Conservation (phyloP, 805 yeast species). For the Barnettozyma pratensis region DNA sequence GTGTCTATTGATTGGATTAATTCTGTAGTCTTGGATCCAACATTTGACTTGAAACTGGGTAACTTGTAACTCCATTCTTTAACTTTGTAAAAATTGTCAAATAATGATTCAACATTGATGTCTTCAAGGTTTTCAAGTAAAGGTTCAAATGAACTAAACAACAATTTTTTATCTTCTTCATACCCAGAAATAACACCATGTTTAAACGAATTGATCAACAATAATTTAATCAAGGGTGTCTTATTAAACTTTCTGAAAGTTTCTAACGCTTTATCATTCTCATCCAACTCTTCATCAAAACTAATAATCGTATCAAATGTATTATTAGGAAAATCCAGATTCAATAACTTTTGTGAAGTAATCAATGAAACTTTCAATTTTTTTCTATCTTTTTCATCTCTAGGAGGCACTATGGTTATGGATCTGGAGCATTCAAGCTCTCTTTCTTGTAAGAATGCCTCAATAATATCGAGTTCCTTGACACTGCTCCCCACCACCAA, state of each 20-base stretch:
- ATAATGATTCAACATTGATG: not conserved
- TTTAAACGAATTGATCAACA: conserved; percentile 41
- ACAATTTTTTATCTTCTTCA: not conserved
- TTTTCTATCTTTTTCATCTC: conserved; percentile 34
- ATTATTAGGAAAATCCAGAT: conserved; percentile 24
- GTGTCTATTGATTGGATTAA: conserved; percentile 7
- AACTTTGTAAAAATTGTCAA: not conserved
- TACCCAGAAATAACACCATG: conserved; percentile 26
- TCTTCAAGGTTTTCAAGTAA: not conserved
- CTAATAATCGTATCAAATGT: conserved; percentile 41
- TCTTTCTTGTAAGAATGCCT: conserved; percentile 74
- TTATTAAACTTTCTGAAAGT: conserved; percentile 19
- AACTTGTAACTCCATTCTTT: conserved; percentile 15
- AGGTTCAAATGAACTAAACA: not conserved
- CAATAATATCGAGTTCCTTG: conserved; percentile 73
- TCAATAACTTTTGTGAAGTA: conserved; percentile 1
- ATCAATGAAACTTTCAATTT: conserved; percentile 5
- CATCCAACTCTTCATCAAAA: conserved; percentile 40
- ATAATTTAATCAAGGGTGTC: conserved; percentile 42
- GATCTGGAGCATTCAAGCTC: conserved; percentile 58
- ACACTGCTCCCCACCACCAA: conserved; percentile 54
- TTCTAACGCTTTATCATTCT: conserved; percentile 26
- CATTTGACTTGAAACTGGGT: conserved; percentile 9
- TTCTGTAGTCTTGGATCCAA: conserved; percentile 8
- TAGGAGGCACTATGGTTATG: conserved; percentile 43